phyloP scores from a whole-genome alignment of 805 yeast genomes.

The Ogataea neopini region DNA sequence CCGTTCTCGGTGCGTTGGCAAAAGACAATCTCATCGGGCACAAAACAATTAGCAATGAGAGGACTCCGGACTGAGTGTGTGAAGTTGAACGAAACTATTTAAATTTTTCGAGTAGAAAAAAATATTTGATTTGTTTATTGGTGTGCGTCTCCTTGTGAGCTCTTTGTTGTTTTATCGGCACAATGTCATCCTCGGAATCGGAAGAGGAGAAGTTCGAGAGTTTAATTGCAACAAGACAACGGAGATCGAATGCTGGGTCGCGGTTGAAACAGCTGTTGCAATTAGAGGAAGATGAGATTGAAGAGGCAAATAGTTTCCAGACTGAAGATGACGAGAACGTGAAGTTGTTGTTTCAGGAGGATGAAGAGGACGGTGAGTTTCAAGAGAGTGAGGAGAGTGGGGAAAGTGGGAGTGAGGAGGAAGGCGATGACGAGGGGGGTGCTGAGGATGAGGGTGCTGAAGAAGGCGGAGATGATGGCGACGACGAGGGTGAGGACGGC shows the following conservation, averaged over 20 bases:
- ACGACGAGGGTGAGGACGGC: slow-evolving; percentile 22
- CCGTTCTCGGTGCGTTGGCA: no score
- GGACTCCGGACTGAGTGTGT: no score
- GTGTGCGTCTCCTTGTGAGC: no score
- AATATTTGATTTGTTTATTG: no score
- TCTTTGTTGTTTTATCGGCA: no score
- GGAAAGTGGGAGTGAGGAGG: slow-evolving; percentile 35
- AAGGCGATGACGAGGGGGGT: slow-evolving; percentile 33
- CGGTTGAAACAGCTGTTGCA: slow-evolving; percentile 71
- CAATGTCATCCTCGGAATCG: slow-evolving; percentile 21
- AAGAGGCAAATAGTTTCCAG: slow-evolving; percentile 18
- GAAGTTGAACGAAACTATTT: no score
- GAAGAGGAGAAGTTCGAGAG: slow-evolving; percentile 46
- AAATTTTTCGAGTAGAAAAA: background rate
- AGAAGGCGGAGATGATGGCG: slow-evolving; percentile 27
- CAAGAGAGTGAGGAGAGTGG: slow-evolving; percentile 27
- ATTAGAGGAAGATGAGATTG: slow-evolving; percentile 52
- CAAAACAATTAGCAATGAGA: no score
- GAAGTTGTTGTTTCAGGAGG: slow-evolving; percentile 66
- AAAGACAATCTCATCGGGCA: no score
- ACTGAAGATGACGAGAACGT: slow-evolving; percentile 77
- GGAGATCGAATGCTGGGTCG: slow-evolving; percentile 90
- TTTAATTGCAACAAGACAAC: slow-evolving; percentile 70
- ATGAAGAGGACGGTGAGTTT: slow-evolving; percentile 55
- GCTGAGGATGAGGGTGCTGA: slow-evolving; percentile 18